Base-by-base conservation (phyloP, 2,329 filamentous ascomycete species). In the Botrytis fabae region DNA sequence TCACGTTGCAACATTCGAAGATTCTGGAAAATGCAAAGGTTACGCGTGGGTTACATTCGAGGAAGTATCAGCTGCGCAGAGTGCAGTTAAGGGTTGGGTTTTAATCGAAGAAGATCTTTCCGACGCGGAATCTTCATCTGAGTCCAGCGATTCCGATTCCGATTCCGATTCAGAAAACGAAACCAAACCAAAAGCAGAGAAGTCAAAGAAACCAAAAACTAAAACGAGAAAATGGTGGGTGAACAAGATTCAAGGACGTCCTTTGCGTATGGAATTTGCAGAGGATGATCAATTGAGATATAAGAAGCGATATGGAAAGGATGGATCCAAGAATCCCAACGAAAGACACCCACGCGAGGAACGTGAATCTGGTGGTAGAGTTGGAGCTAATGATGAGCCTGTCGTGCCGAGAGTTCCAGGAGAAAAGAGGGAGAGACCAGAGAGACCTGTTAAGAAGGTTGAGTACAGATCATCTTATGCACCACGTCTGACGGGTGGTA, bases 1-100 rank as follows among this genome's bases (percentile, higher is more conserved):
- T 76, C 95, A 97, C 83, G 86, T 98, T 77, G 96, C 96, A 4
- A 97, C 95, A 0, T 99, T 99, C 80, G 93, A 98, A 82, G 97
- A 99, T 82, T 92, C 92, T 32, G 96, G 96, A 61, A 99, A 98
- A 84, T 99, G 96, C 85, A 98, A 98, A 84, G 97, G 96, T 28
- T 99, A 92, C 83, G 96, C 92, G 9, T 99, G 96, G 95, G 90
- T 99, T 75, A 93, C 93, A 75, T 99, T 98, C 83, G 91, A 91
- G 80, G 90, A 94, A 69, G 80, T 95, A 18, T 90, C 93, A 73
- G 88, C 92, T 0, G 94, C 94, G 0, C 89, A 91, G 68, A 88
- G 87, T 79, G 93, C 93, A 5, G 94, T 97, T 76, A 91, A 90
- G 80, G 95, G 95, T 0, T 98, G 92, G 78, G 87, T 94, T 74